Evolutionary conservation across 2,329 filamentous ascomycete genomes (phyloP).

Genomic region (Cryphonectria japonica): DNA sequence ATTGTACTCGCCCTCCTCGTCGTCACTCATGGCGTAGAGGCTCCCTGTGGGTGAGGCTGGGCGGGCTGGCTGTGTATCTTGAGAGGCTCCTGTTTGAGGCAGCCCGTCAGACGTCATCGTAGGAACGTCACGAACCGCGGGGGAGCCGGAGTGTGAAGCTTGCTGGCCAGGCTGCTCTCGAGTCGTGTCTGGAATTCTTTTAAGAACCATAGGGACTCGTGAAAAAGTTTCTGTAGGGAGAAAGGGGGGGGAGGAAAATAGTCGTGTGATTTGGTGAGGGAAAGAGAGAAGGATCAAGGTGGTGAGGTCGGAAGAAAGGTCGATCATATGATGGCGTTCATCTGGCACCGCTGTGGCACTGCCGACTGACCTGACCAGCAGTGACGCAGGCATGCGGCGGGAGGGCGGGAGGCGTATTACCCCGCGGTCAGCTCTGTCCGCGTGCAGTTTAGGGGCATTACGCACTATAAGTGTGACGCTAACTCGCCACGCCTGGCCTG

Average conservation of each 20-base stretch:
- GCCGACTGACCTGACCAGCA: background rate
- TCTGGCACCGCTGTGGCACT: slow-evolving; percentile 8
- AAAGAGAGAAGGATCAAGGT: background rate
- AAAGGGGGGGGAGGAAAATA: background rate
- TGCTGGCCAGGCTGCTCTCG: background rate
- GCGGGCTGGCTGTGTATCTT: slow-evolving; percentile 37
- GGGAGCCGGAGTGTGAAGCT: background rate
- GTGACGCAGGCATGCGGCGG: background rate
- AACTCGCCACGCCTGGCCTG: background rate
- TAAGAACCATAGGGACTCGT: slow-evolving; percentile 12
- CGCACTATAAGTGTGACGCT: background rate
- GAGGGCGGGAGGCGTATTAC: slow-evolving; percentile 9
- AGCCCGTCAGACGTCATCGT: slow-evolving; percentile 40
- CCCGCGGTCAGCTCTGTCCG: slow-evolving; percentile 8
- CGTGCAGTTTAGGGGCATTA: background rate
- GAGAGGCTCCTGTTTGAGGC: slow-evolving; percentile 18
- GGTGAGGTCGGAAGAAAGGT: slow-evolving; percentile 7
- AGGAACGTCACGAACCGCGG: slow-evolving; percentile 4
- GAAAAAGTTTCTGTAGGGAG: background rate
- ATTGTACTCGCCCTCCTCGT: slow-evolving; percentile 93
- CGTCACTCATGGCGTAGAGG: slow-evolving; percentile 95
- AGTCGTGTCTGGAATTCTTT: slow-evolving; percentile 4
- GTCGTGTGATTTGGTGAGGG: background rate
- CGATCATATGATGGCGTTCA: slow-evolving; percentile 17
- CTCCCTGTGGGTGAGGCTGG: slow-evolving; percentile 77